Conservation (phyloP, 2,329 filamentous ascomycete species). For the Clarireedia homoeocarpa region DNA sequence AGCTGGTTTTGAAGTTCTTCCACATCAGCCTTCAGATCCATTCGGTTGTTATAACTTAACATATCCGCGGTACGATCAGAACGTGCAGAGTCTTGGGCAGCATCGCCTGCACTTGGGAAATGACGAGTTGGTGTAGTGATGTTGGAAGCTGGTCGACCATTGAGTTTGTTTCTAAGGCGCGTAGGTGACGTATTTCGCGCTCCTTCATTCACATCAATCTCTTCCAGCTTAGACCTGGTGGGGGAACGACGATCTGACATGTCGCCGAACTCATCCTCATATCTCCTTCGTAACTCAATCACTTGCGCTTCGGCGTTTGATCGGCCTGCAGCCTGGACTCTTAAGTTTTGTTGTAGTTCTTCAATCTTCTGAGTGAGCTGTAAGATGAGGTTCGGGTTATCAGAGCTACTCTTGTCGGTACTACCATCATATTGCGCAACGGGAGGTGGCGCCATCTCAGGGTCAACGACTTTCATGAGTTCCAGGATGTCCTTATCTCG, state of each 20-base stretch:
- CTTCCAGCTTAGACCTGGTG: conserved; percentile 71
- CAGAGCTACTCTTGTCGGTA: conserved; percentile 51
- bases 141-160: conserved; percentile 58
- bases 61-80: conserved; percentile 84
- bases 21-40: conserved; percentile 84
- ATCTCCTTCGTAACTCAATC: conserved; percentile 65
- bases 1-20: conserved; percentile 92
- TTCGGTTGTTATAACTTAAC: conserved; percentile 74
- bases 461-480: conserved; percentile 81
- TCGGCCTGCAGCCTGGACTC: conserved; percentile 74
- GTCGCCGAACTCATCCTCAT: conserved; percentile 63
- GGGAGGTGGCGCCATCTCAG: conserved; percentile 40
- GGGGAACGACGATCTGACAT: conserved; percentile 52
- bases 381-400: conserved; percentile 56
- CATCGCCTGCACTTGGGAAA: conserved; percentile 55
- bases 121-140: conserved; percentile 71
- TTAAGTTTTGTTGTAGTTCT: conserved; percentile 78
- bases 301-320: conserved; percentile 77
- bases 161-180: conserved; percentile 50
- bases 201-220: conserved; percentile 78
- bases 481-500: conserved; percentile 74
- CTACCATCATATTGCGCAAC: conserved; percentile 47
- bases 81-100: conserved; percentile 63
- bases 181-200: conserved; percentile 67
- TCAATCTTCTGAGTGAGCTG: conserved; percentile 83